Conservation (phyloP, 495 filamentous ascomycete genomes). For the Penicillium coprophilum region DNA sequence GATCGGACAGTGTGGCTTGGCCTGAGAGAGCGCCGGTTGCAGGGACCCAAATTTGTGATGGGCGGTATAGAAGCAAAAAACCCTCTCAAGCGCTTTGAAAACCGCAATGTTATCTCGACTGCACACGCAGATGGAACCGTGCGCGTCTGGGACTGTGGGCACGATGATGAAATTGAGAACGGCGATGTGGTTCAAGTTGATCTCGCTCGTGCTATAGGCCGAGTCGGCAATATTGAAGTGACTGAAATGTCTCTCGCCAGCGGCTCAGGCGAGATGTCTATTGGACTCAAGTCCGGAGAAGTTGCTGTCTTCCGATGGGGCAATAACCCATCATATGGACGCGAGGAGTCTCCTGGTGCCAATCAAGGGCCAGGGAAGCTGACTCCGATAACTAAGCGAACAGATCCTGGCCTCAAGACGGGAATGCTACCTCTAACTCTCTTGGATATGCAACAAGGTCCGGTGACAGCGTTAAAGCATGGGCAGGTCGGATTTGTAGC, state of each 20-base stretch:
- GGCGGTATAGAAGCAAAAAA: constrained; percentile 72
- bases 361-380: constrained; percentile 56
- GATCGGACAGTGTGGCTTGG: constrained; percentile 83
- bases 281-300: constrained; percentile 78
- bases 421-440: constrained; percentile 79
- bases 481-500: constrained; percentile 92
- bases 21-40: constrained; percentile 72
- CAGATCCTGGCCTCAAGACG: constrained; percentile 77
- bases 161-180: constrained; percentile 92
- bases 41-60: constrained; percentile 69
- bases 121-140: constrained; percentile 86
- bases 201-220: constrained; percentile 75
- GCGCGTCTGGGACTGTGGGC: constrained; percentile 85
- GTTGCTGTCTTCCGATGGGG: constrained; percentile 87
- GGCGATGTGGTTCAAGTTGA: constrained; percentile 78
- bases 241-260: constrained; percentile 72
- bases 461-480: constrained; percentile 72
- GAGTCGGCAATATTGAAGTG: constrained; percentile 74
- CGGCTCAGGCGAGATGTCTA: constrained; percentile 78
- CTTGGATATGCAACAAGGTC: constrained; percentile 76
- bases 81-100: constrained; percentile 70
- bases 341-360: constrained; percentile 55
- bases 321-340: constrained; percentile 63
- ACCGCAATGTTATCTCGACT: constrained; percentile 76
- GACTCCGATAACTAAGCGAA: constrained; percentile 68